phyloP scores from a whole-genome alignment of 1,284 basidiomycete genomes.

The Fomitopsis betulina region DNA sequence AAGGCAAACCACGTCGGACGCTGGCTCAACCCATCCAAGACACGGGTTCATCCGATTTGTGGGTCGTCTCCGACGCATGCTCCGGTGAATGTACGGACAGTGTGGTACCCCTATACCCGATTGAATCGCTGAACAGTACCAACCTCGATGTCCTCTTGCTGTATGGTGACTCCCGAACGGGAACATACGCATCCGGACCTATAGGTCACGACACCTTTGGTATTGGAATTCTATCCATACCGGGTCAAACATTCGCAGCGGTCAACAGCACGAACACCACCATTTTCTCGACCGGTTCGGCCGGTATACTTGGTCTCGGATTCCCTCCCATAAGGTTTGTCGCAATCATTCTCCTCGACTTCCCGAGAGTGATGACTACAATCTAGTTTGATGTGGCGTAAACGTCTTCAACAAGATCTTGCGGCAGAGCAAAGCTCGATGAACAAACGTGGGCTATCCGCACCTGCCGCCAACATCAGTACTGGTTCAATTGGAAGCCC shows the following conservation, averaged over 20 bases:
- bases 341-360: background rate
- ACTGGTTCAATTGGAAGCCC: conserved; percentile 2
- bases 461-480: background rate
- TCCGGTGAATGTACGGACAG: conserved; percentile 16
- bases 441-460: background rate
- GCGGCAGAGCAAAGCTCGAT: background rate
- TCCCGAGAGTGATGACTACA: background rate
- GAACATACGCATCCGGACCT: conserved; percentile 31
- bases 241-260: conserved; percentile 30
- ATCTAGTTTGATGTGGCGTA: conserved; percentile 25
- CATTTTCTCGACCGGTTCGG: conserved; percentile 30
- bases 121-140: conserved; percentile 17
- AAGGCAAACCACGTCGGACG: background rate
- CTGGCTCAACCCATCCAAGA: conserved; percentile 16
- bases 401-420: conserved; percentile 16
- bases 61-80: conserved; percentile 32
- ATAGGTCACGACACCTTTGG: conserved; percentile 30
- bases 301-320: conserved; percentile 34
- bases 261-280: conserved; percentile 32
- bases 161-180: conserved; percentile 35
- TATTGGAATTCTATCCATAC: conserved; percentile 28
- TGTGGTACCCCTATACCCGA: conserved; percentile 26
- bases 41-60: conserved; percentile 36
- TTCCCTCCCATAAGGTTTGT: conserved; percentile 32
- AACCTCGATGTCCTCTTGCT: conserved; percentile 23